Evolutionary conservation across 352 stramenopile species (phyloP).

Genomic region (Globisporangium acanthophoron): DNA sequence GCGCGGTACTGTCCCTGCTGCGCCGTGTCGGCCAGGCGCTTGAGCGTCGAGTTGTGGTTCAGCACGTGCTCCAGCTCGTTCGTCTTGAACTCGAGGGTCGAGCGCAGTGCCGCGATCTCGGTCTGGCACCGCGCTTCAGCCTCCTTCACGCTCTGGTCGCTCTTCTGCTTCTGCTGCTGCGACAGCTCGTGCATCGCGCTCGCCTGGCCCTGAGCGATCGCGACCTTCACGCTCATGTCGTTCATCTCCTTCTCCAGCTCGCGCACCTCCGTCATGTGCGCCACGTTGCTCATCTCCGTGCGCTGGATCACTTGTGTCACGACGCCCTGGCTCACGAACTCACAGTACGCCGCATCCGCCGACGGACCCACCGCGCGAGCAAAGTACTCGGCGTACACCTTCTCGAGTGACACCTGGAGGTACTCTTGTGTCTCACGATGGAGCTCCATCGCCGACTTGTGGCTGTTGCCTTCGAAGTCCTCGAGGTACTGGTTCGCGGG

Average conservation of each 20-base stretch:
- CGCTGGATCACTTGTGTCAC: constrained; percentile 70
- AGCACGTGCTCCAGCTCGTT: constrained; percentile 85
- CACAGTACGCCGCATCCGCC: constrained; percentile 75
- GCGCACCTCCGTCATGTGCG: constrained; percentile 72
- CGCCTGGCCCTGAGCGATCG: constrained; percentile 71
- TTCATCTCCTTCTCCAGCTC: constrained; percentile 79
- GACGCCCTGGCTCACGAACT: constrained; percentile 76
- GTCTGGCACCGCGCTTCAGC: constrained; percentile 65
- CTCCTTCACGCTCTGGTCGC: constrained; percentile 67
- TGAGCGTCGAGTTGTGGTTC: constrained; percentile 86
- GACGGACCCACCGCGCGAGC: constrained; percentile 58
- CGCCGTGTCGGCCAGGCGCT: constrained; percentile 75
- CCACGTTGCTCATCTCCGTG: constrained; percentile 65
- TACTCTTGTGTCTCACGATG: constrained; percentile 68
- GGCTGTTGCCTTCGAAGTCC: constrained; percentile 17
- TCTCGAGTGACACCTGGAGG: constrained; percentile 41
- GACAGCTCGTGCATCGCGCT: constrained; percentile 80
- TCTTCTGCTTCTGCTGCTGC: constrained; percentile 73
- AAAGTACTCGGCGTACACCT: constrained; percentile 59
- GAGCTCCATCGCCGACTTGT: constrained; percentile 73
- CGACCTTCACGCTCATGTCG: constrained; percentile 76
- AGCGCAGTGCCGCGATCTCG: constrained; percentile 57
- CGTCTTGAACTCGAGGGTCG: constrained; percentile 81
- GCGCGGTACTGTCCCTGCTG: constrained; percentile 82
- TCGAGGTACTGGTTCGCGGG: constrained; percentile 36